Base-by-base conservation (phyloP, 345 rosid genomes). In the Balakata baccata region DNA sequence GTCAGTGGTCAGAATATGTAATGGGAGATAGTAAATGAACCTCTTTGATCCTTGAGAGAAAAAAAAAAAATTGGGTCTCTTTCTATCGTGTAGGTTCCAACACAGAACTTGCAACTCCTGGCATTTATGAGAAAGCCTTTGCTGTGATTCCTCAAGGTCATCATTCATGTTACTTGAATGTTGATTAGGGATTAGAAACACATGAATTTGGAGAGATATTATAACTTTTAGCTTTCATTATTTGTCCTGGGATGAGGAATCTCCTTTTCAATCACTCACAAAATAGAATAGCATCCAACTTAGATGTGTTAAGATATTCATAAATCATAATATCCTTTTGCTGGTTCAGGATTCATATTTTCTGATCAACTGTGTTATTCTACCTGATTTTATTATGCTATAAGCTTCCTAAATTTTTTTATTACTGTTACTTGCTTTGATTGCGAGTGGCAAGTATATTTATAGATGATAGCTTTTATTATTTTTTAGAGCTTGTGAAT, bases 271-370 rank as follows among this genome's bases (percentile, higher is more conserved):
- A 43, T 23, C 53, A 23, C 9, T 16, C 38, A 22, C 11, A 46
- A 45, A 11, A 53, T 20, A 41, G 65, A 58, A 58, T 17, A 45
- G 54, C 39, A 58, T 70, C 64, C n/a, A 43, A 9, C 62, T 70
- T 43, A 57, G 63, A 41, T 23, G 25, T 56, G 11, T 5, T 29
- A 29, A 17, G 47, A 52, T 29, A 7, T 54, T 29, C 34, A 29
- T 52, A 51, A 7, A 38, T 29, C 34, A 29, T 52, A 51, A 51
- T 51, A 51, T 41, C 12, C 3, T 53, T 41, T 41, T 47, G 23
- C 50, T 34, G 9, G 64, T 57, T 14, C 39, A 46, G 64, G 38
- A 14, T 58, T 25, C 34, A 43, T 41, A 23, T 12, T 1, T 70
- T 57, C 13, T 56, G 39, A 56, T 20, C 64, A 8, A 41, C 13